A percentile compares a stretch with the other conserved stretches of the same genome.
These are phyloP conservation scores for Neurospora cerealis DNA, from an alignment of 495 filamentous ascomycete species.

Conservation along the genomic window DNA sequence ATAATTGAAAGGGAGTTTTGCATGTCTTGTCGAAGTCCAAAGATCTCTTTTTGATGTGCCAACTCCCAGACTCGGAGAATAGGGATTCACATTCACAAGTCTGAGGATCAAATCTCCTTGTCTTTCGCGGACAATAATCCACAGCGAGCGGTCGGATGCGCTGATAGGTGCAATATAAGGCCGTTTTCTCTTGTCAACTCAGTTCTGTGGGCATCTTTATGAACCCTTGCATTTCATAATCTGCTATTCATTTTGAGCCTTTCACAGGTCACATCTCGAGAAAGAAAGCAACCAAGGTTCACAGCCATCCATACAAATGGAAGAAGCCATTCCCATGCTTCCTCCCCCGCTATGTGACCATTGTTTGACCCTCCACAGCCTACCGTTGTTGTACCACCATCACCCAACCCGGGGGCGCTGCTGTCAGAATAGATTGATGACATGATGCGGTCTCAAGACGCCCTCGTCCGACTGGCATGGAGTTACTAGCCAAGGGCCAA, in stretches of 20 bases:
- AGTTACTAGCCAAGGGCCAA: not conserved
- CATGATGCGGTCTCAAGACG: not conserved
- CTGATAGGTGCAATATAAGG: not conserved
- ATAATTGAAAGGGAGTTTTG: not conserved
- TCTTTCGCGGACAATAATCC: not conserved
- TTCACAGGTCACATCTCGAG: not conserved
- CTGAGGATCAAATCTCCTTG: not conserved
- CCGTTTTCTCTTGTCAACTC: not conserved
- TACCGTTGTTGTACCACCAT: not conserved
- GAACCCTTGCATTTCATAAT: not conserved
- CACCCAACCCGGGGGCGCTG: not conserved
- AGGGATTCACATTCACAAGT: not conserved
- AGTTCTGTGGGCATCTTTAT: not conserved
- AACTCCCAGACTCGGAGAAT: not conserved
- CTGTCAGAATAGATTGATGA: not conserved
- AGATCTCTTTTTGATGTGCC: no score
- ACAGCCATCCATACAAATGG: not conserved
- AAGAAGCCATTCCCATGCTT: no score
- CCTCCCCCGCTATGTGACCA: no score
- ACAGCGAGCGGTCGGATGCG: no score
- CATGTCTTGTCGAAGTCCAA: not conserved
- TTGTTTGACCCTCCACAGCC: not conserved
- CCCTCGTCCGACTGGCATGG: not conserved
- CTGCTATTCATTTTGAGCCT: not conserved
- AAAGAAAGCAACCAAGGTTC: not conserved